Evolutionary conservation across 2,329 filamentous ascomycete species (phyloP).

Genomic region (Metarhizium robertsii): DNA sequence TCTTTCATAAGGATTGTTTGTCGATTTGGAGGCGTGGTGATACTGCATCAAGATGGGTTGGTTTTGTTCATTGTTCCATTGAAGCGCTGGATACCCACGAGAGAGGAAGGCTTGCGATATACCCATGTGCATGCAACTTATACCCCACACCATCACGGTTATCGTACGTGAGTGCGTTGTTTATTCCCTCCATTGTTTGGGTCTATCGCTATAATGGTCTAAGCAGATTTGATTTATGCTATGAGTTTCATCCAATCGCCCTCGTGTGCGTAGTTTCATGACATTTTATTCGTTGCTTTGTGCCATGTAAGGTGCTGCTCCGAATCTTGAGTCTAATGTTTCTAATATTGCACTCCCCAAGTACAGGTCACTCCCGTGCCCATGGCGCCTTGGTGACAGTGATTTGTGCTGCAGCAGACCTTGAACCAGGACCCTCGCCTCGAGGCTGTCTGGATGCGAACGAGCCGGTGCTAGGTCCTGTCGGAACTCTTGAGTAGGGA

Average conservation of each 20-base stretch:
- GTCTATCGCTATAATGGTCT: constrained; percentile 7
- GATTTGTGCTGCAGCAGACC: constrained; percentile 28
- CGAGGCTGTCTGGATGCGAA: constrained; percentile 12
- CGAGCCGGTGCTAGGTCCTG: constrained; percentile 19
- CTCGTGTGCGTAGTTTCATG: not conserved
- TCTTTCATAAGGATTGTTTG: not conserved
- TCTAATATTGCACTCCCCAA: not conserved
- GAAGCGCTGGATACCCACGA: constrained; percentile 22
- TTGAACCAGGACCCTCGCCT: constrained; percentile 12
- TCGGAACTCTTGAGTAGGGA: constrained; percentile 27
- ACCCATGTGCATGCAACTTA: constrained; percentile 17
- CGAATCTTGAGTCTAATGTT: not conserved
- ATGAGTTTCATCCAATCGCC: not conserved
- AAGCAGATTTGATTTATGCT: constrained; percentile 3
- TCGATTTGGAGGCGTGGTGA: constrained; percentile 1
- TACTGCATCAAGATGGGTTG: constrained; percentile 4
- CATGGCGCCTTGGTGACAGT: constrained; percentile 37
- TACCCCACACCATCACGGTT: constrained; percentile 15
- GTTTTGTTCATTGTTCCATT: constrained; percentile 10
- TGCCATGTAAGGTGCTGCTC: too few relatives aligned
- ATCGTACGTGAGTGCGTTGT: constrained; percentile 5
- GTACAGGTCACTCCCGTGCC: constrained; percentile 22
- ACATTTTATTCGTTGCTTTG: not conserved
- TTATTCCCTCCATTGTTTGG: constrained; percentile 6
- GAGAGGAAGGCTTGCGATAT: constrained; percentile 17